Evolutionary conservation across 148 eudicot species (phyloP), one percentile per base, ranked within the genome.

Genomic region (Salicornia ramosissima): DNA sequence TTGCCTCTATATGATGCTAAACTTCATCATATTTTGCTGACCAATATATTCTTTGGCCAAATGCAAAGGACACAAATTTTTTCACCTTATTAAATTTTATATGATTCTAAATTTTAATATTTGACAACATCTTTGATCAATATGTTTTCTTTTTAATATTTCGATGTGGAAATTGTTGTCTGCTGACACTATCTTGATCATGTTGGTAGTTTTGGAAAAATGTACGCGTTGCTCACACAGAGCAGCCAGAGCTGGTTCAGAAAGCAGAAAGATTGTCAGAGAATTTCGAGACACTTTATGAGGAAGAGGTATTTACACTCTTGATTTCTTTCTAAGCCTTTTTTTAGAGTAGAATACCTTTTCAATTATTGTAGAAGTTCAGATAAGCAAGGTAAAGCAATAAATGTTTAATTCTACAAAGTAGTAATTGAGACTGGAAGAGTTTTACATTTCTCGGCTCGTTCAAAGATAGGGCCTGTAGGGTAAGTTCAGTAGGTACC

Each of bases 171-270:
- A 25, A 19, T 8, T 61, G 40, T 46, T 60, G n/a, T 54, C 70
- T 65, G 74, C 72, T 78, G 40, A 84, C 64, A 49, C 69, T 40
- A 33, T n/a, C 64, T 73, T 42, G 31, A 36, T 62, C 67, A 74
- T 74, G 49, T 43, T 78, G 62, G 70, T 86, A 88, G 95, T 70
- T 88, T 21, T 88, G 90, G 88, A 83, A 68, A 61, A 84, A 83
- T 68, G 58, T 86, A 55, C 83, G 70, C 46, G 65, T 71, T 39
- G 85, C 81, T 67, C 74, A 77, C 62, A 65, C 64, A 7, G 88
- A 84, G 46, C 81, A 80, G 73, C 82, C 84, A 54, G 90, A 86
- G 74, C 47, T 83, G 64, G 78, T 83, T 65, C 77, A 80, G 52
- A 75, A 78, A 83, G 87, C 77, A 8, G 83, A 84, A 22, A 75